phyloP scores from a whole-genome alignment of 306 rosid genomes.

The Acacia confusa region DNA sequence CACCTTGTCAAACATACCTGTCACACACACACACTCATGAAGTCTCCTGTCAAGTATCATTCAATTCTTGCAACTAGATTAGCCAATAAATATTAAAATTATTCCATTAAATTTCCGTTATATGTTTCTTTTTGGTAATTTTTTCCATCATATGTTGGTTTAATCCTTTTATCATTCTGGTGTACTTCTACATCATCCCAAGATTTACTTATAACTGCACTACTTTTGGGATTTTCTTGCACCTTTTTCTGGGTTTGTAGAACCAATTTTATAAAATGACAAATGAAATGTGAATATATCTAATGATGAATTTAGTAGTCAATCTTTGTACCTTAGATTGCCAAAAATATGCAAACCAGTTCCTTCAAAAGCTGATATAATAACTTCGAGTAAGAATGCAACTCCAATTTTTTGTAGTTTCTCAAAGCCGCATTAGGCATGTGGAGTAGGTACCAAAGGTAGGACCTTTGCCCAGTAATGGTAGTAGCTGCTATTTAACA shows the following conservation, averaged over 20 bases:
- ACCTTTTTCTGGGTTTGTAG: constrained; percentile 6
- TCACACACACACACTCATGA: neutral
- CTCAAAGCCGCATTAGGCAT: too few species aligned
- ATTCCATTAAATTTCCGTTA: neutral
- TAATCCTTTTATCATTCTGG: constrained; percentile 12
- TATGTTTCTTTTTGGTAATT: neutral
- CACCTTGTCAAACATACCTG: neutral
- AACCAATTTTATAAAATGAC: neutral
- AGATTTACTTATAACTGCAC: neutral
- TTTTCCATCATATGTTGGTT: neutral
- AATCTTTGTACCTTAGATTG: too few species aligned
- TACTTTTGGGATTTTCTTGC: constrained; percentile 13
- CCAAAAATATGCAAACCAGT: too few species aligned
- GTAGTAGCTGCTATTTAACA: too few species aligned
- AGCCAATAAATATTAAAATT: neutral
- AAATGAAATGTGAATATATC: too few species aligned
- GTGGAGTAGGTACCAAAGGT: too few species aligned
- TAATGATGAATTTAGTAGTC: too few species aligned
- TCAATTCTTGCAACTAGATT: neutral
- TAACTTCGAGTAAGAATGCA: too few species aligned
- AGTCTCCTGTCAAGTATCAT: neutral
- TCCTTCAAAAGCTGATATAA: too few species aligned
- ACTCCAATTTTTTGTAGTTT: too few species aligned
- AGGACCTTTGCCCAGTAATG: too few species aligned
- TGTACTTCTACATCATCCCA: constrained; percentile 10